Percentiles rank a stretch among this genome's conserved stretches.
phyloP scores from a whole-genome alignment of 208 protist species.

The Leishmania braziliensis region DNA sequence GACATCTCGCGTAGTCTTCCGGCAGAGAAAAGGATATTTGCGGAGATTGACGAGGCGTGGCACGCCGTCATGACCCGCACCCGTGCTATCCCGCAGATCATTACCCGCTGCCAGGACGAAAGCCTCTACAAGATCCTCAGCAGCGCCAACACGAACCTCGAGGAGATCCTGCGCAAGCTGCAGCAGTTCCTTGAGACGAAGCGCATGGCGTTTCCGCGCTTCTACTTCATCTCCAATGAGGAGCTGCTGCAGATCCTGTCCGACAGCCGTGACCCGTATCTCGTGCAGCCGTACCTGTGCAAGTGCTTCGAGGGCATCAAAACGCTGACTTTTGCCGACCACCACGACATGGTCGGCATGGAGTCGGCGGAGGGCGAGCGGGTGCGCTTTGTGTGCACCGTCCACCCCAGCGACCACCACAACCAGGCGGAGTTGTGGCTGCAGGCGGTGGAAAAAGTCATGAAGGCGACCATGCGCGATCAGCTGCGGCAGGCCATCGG shows the following conservation, averaged over 20 bases:
- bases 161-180: slow-evolving; percentile 96
- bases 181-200: slow-evolving; percentile 99
- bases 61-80: slow-evolving; percentile 93
- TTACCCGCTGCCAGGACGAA: slow-evolving; percentile 92
- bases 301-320: slow-evolving; percentile 98
- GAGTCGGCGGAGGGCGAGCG: slow-evolving; percentile 91
- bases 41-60: slow-evolving; percentile 95
- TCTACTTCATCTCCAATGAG: slow-evolving; percentile 98
- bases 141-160: slow-evolving; percentile 93
- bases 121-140: slow-evolving; percentile 91
- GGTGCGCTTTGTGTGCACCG: slow-evolving; percentile 78
- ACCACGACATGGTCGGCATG: slow-evolving; percentile 93
- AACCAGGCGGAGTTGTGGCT: slow-evolving; percentile 97
- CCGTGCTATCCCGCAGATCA: slow-evolving; percentile 78
- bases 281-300: slow-evolving; percentile 95
- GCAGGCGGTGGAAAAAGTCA: slow-evolving; percentile 90
- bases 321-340: slow-evolving; percentile 88
- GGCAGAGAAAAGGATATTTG: slow-evolving; percentile 93
- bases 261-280: slow-evolving; percentile 94
- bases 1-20: slow-evolving; percentile 97
- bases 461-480: slow-evolving; percentile 90
- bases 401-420: slow-evolving; percentile 86
- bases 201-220: slow-evolving; percentile 95
- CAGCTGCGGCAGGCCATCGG: slow-evolving; percentile 84
- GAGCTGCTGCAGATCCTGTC: slow-evolving; percentile 97